Base-by-base conservation (phyloP, 805 yeast species). In the Teunomyces kruisii region DNA sequence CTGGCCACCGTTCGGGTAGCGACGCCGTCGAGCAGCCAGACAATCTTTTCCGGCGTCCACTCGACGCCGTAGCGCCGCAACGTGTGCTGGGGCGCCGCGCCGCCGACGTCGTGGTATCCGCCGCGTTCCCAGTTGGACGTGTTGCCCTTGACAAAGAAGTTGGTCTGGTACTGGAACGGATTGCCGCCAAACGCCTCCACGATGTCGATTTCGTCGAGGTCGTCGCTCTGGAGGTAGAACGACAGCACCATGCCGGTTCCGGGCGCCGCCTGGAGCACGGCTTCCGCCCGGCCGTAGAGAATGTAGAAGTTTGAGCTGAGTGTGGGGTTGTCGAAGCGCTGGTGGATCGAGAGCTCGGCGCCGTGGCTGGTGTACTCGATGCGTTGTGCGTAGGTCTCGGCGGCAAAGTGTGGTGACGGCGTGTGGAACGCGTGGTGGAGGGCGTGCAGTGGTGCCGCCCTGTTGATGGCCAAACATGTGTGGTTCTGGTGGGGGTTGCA, bases 201-300 rank as follows among this genome's bases (percentile, higher is more conserved):
- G 7, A 70, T 52, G 43, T 72, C 75, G 30, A 72, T 70, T 47
- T 70, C 75, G 49, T 72, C 76, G 46, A 67, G 55, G 51, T 69
- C 75, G 45, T 69, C 69, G 37, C 72, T 66, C 48, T 70, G 75
- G n/a, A 71, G 46, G 50, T 71, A 71, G 36, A 70, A 63, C 17
- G 71, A 64, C 17, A 68, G 59, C n/a, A 72, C 59, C 15, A 72
- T 58, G 1, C 76, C 76, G 4, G 36, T 40, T 1, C 75, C 76
- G 0, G 22, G 6, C 6, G 22, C 22, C 6, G 22, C 22, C 22
- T 19, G 22, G 22, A 19, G 3, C 22, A 19, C 22, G 6, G 22
- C 22, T 6, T 19, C 22, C 6, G 6, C 22, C 3, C 22, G 22
- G 22, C 22, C 22, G 22, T 19, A 19, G 3, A 19, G 22, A 19